Evolutionary conservation across 768 basidiomycete genomes (phyloP), one percentile per base, ranked within the genome.

Genomic region (Collybia sordida): DNA sequence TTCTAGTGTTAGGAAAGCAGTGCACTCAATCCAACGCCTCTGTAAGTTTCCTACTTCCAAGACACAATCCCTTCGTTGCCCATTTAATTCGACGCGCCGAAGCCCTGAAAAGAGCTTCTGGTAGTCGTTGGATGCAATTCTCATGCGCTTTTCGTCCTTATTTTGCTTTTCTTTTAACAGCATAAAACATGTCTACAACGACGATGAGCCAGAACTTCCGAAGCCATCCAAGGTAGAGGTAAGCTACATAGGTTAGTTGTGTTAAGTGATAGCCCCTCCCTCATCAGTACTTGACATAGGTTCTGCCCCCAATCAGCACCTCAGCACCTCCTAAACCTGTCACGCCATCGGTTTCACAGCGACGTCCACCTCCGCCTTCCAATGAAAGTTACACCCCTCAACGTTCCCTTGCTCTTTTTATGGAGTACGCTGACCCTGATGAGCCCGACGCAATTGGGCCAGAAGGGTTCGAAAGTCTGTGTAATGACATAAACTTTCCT

Each of bases 391-490:
- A 86, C 66, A 75, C 74, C 15, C 59, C 73, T 11, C 66, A 75
- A 38, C 77, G 75, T 40, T 76, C 83, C 15, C 67, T 73, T 19
- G 68, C 67, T 1, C 72, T 91, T 14, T 93, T 92, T 72, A 69
- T 69, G 44, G 65, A 61, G 2, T 90, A 88, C 59, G 80, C 82
- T 19, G 80, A 81, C 51, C 59, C 54, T 9, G 87, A 90, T 42
- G 69, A 75, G 21, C 71, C 80, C 11, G 61, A 69, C 40, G 70
- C 78, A 38, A 90, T 93, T 57, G 85, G 83, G 0, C 78, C 86
- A 1, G 88, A 83, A 51, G 88, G 89, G 2, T 82, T 92, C 54
- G 83, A 86, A 64, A 72, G 68, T 45, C 67, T 94, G 23, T 93
- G 87, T 67, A 74, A 55, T 21, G 87, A 91, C 53, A 80, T 84